Conservation (phyloP, 2,329 filamentous ascomycete species). For the Cadophora malorum region DNA sequence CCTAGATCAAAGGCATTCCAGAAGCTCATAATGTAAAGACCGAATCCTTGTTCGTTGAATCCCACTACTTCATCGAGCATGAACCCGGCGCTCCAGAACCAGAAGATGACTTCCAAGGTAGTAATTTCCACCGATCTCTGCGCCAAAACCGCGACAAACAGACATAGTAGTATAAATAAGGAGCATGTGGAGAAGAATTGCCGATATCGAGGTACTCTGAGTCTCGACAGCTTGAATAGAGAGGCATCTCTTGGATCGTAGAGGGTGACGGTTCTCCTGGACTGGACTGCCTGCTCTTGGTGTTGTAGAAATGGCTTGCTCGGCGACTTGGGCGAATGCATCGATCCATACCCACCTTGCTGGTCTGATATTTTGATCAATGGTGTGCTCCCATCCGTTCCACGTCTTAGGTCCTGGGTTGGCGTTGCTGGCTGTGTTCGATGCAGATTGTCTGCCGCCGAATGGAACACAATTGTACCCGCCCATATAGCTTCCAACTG, state of each 20-base stretch:
- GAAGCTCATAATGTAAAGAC: constrained; percentile 95
- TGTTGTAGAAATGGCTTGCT: constrained; percentile 32
- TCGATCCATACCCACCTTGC: constrained; percentile 48
- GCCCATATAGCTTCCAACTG: constrained; percentile 98
- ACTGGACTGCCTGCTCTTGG: constrained; percentile 25
- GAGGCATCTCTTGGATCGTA: constrained; percentile 93
- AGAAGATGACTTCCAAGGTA: constrained; percentile 85
- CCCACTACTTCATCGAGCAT: constrained; percentile 96
- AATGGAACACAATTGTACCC: constrained; percentile 93
- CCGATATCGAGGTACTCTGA: constrained; percentile 89
- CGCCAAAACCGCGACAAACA: constrained; percentile 84
- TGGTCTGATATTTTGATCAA: constrained; percentile 39
- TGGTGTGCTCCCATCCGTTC: constrained; percentile 24
- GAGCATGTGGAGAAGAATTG: constrained; percentile 90
- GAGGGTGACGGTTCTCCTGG: constrained; percentile 72
- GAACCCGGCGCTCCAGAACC: constrained; percentile 97
- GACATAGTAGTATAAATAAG: constrained; percentile 80
- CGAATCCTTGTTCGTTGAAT: constrained; percentile 96
- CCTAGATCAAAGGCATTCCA: constrained; percentile 97
- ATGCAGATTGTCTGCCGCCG: constrained; percentile 83
- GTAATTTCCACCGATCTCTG: constrained; percentile 82
- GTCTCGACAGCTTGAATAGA: constrained; percentile 85
- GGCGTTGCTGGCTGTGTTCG: constrained; percentile 55
- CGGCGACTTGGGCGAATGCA: constrained; percentile 37
- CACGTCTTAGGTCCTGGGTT: constrained; percentile 23